Evolutionary conservation across 2,329 filamentous ascomycete species (phyloP).

Genomic region (Simplicillium aogashimaense): DNA sequence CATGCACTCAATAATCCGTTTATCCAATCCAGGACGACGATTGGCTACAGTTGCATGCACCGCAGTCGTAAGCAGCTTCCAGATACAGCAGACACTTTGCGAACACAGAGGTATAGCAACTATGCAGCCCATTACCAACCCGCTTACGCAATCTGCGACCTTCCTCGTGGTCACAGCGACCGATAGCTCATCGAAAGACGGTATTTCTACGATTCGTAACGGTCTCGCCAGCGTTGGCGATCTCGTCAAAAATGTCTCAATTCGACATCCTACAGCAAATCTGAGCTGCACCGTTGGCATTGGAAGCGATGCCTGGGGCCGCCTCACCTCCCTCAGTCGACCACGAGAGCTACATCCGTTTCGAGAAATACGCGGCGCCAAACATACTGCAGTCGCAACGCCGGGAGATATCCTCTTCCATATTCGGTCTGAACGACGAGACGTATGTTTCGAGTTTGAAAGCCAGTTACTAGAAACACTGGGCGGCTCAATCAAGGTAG

Average conservation of each 20-base stretch:
- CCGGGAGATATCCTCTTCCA: constrained; percentile 49
- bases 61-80: too few species aligned
- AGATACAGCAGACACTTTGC: too few species aligned
- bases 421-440: constrained; percentile 45
- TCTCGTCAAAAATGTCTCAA: constrained; percentile 41
- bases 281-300: constrained; percentile 46
- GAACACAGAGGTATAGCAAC: not conserved
- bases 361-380: constrained; percentile 30
- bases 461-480: constrained; percentile 39
- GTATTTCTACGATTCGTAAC: constrained; percentile 30
- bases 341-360: constrained; percentile 44
- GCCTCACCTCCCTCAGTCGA: constrained; percentile 28
- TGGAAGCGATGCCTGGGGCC: constrained; percentile 40
- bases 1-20: too few species aligned
- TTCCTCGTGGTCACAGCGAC: constrained; percentile 40
- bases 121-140: constrained; percentile 33
- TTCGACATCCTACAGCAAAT: constrained; percentile 34
- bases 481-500: constrained; percentile 33
- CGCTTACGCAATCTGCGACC: constrained; percentile 40
- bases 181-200: constrained; percentile 14
- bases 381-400: constrained; percentile 42
- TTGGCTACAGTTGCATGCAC: too few species aligned
- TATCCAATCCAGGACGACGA: too few species aligned
- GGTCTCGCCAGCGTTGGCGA: constrained; percentile 30
- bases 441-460: constrained; percentile 50